phyloP scores from a whole-genome alignment of 2,329 filamentous ascomycete species.

The Stachybotrys chartarum region DNA sequence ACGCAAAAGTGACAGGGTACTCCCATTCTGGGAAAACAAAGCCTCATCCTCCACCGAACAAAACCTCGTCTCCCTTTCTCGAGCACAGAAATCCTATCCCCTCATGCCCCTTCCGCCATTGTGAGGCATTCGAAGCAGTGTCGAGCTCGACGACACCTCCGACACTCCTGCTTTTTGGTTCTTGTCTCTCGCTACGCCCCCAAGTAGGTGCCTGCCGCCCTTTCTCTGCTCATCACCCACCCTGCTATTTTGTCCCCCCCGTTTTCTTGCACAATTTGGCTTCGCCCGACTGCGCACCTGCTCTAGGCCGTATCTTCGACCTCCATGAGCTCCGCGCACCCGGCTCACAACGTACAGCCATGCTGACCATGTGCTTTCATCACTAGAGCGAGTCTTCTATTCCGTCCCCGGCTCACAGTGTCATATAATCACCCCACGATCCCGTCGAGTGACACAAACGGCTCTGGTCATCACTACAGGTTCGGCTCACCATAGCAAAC shows the following conservation, averaged over 20 bases:
- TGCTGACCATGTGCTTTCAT: neutral
- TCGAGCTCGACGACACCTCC: constrained; percentile 27
- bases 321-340: neutral
- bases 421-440: neutral
- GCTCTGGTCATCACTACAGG: constrained; percentile 3
- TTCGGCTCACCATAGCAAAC: neutral
- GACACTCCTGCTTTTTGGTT: constrained; percentile 15
- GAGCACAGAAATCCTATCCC: constrained; percentile 16
- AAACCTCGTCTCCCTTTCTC: constrained; percentile 19
- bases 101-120: constrained; percentile 29
- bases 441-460: constrained; percentile 7
- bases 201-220: constrained; percentile 15
- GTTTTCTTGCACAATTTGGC: neutral
- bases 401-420: neutral
- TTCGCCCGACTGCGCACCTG: neutral
- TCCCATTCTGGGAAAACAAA: constrained; percentile 27
- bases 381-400: neutral
- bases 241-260: neutral
- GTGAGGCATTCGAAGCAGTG: constrained; percentile 29
- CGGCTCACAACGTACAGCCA: neutral
- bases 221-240: constrained; percentile 2
- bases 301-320: neutral
- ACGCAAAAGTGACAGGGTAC: constrained; percentile 22
- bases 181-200: constrained; percentile 16
- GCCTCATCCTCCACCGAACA: constrained; percentile 27